These are phyloP conservation scores for Talaromyces atroroseus DNA, from an alignment of 2,329 filamentous ascomycete species.

Conservation along the genomic window DNA sequence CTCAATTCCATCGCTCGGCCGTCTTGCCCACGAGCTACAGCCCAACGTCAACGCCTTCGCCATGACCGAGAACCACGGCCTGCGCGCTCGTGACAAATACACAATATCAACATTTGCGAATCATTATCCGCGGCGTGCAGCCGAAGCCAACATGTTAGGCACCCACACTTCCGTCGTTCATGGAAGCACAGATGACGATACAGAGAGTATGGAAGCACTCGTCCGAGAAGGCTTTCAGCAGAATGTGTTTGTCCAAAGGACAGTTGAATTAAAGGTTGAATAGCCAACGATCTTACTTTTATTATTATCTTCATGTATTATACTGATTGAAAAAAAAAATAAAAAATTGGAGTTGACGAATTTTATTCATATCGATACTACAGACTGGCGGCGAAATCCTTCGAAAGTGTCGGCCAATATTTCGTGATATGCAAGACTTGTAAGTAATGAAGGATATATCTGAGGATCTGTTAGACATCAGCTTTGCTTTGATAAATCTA, in stretches of 20 bases:
- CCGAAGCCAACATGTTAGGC: slow-evolving; percentile 6
- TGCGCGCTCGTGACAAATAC: slow-evolving; percentile 12
- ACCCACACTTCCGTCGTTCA: slow-evolving; percentile 11
- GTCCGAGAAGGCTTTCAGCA: slow-evolving; percentile 10
- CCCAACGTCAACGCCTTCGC: slow-evolving; percentile 10
- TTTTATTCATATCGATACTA: no score
- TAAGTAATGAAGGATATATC: slow-evolving; percentile 8
- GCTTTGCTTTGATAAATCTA: background rate
- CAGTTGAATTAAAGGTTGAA: slow-evolving; percentile 13
- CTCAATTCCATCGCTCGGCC: slow-evolving; percentile 23
- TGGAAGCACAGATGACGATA: slow-evolving; percentile 10
- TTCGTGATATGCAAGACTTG: background rate
- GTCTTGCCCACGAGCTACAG: slow-evolving; percentile 21
- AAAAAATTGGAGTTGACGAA: background rate
- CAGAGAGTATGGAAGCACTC: slow-evolving; percentile 13
- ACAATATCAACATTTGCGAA: slow-evolving; percentile 8
- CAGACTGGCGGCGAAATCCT: background rate
- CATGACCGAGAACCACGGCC: slow-evolving; percentile 13
- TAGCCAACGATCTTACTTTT: background rate
- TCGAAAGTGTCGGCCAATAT: background rate
- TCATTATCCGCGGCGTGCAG: slow-evolving; percentile 5
- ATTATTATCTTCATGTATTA: background rate
- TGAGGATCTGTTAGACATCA: background rate
- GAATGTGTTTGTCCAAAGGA: slow-evolving; percentile 10
- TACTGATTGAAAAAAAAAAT: background rate